A percentile compares a stretch with the other conserved stretches of the same genome.
These are phyloP conservation scores for Gentiana straminea DNA, from an alignment of 257 asterid genomes.

Conservation along the genomic window DNA sequence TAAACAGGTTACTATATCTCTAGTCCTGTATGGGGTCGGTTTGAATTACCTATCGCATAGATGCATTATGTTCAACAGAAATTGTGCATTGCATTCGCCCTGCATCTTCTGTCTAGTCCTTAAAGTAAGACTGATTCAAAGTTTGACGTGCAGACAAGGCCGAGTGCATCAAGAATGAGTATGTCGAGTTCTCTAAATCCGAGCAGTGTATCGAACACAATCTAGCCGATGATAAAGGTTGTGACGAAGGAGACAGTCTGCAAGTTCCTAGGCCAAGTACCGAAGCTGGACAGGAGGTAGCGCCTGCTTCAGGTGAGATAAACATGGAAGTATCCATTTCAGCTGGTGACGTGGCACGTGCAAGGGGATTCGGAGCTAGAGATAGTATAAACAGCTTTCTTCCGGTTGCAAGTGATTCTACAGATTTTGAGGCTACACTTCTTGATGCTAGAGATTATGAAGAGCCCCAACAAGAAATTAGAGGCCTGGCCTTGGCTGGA, in stretches of 20 bases:
- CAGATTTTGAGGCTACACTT: constrained; percentile 76
- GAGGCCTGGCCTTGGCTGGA: constrained; percentile 93
- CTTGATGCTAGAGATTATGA: constrained; percentile 78
- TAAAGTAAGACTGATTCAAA: not conserved
- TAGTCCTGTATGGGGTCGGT: too few species aligned
- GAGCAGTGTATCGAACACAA: constrained; percentile 2
- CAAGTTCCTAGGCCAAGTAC: constrained; percentile 10
- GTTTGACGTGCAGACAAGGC: constrained; percentile 21
- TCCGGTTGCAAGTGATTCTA: constrained; percentile 82
- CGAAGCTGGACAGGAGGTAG: constrained; percentile 12
- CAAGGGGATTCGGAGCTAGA: constrained; percentile 91
- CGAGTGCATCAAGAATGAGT: constrained; percentile 16
- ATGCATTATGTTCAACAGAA: not conserved
- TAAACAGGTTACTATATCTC: too few species aligned
- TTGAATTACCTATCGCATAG: too few species aligned
- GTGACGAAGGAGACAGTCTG: constrained; percentile 4
- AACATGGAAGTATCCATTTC: constrained; percentile 59
- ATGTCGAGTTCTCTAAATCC: constrained; percentile 13
- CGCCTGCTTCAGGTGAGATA: constrained; percentile 23
- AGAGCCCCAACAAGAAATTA: constrained; percentile 37
- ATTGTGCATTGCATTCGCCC: not conserved
- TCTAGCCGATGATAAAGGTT: constrained; percentile 12
- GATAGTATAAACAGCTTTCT: constrained; percentile 68
- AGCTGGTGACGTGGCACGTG: constrained; percentile 61
- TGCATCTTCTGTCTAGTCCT: not conserved